Conservation (phyloP, 1,139 yeast species). For the Williopsis jadinii region DNA sequence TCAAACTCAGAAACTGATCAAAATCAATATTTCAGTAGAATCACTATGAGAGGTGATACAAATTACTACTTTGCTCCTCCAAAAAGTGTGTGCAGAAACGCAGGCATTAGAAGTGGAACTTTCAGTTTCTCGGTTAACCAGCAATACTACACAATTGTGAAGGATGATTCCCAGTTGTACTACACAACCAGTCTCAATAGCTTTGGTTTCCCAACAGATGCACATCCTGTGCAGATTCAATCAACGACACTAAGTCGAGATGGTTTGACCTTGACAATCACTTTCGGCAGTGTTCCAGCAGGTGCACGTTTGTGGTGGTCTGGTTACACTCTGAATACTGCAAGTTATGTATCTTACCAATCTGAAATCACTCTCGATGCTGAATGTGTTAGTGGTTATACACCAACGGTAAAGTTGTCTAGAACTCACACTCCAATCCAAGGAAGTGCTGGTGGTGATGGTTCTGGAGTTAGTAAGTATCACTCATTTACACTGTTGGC, state of each 20-base stretch:
- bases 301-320: background rate
- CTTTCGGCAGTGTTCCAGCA: background rate
- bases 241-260: background rate
- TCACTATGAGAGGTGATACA: constrained; percentile 3
- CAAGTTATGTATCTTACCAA: too few relatives aligned
- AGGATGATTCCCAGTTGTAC: background rate
- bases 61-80: constrained; percentile 1
- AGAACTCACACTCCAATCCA: background rate
- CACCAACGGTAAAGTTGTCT: too few relatives aligned
- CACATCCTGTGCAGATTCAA: background rate
- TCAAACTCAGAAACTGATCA: background rate
- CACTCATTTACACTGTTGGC: too few relatives aligned
- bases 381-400: too few relatives aligned
- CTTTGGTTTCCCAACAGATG: background rate
- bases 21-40: background rate
- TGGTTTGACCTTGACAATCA: background rate
- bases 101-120: constrained; percentile 2
- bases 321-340: background rate
- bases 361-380: too few relatives aligned
- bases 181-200: background rate
- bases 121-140: background rate
- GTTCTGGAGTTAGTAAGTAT: background rate
- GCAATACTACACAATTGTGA: background rate
- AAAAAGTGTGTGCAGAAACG: background rate
- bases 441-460: background rate